Conservation (phyloP, 1,284 basidiomycete species). For the Xanthoconium separans region DNA sequence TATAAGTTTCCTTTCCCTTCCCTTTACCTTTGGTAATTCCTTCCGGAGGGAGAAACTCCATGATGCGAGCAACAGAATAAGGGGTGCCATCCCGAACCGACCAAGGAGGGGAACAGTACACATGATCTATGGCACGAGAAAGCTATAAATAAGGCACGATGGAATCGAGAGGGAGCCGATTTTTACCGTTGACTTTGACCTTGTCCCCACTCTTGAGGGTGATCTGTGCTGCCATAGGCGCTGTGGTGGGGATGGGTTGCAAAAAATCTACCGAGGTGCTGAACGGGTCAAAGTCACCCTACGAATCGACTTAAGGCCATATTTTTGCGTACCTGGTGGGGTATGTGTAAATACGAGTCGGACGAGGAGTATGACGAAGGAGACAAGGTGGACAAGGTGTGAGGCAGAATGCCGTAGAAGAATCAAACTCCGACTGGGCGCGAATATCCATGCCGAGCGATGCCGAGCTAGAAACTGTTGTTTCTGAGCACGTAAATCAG, state of each 20-base stretch:
- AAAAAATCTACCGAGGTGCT: slow-evolving; percentile 27
- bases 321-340: slow-evolving; percentile 27
- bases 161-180: slow-evolving; percentile 23
- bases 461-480: not conserved
- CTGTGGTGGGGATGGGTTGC: slow-evolving; percentile 7
- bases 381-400: slow-evolving; percentile 38
- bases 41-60: slow-evolving; percentile 89
- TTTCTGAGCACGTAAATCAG: not conserved
- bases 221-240: slow-evolving; percentile 31
- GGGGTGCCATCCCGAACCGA: slow-evolving; percentile 87
- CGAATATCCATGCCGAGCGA: slow-evolving; percentile 26
- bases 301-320: slow-evolving; percentile 10
- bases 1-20: slow-evolving; percentile 62
- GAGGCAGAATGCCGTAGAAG: slow-evolving; percentile 28
- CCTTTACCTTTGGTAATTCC: slow-evolving; percentile 56
- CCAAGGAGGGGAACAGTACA: slow-evolving; percentile 93
- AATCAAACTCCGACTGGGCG: slow-evolving; percentile 38
- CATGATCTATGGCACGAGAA: slow-evolving; percentile 72
- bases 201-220: slow-evolving; percentile 74
- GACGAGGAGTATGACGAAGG: slow-evolving; percentile 30
- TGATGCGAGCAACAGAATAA: slow-evolving; percentile 92
- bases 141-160: slow-evolving; percentile 20
- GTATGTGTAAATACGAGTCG: slow-evolving; percentile 21
- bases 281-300: slow-evolving; percentile 2
- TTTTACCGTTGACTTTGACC: slow-evolving; percentile 79